Evolutionary conservation across 2,329 filamentous ascomycete species (phyloP), one percentile per base, ranked within the genome.

Genomic region (Cucurbitaria berberidis): DNA sequence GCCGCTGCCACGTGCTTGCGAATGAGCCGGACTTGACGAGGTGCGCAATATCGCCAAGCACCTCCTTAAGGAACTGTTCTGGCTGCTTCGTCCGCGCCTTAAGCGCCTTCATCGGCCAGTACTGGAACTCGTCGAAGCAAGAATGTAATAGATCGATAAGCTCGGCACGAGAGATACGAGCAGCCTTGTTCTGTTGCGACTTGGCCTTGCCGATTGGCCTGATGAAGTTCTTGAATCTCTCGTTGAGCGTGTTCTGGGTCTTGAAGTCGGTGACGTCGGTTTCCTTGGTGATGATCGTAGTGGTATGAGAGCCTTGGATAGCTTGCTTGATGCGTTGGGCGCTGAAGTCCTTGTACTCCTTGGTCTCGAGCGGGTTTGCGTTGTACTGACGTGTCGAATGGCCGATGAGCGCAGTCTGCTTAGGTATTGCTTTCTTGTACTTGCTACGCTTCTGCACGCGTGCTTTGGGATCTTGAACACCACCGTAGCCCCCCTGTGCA

Each of bases 91-190:
- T 84, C 55, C 84, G 80, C 45, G 86, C 82, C 59, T 91, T 91
- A 63, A 99, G 84, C 5, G 89, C 86, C 70, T 91, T 93, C 82
- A 98, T 90, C n/a, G 89, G 87, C 93, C 93, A 99, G 76, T 95
- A 98, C 66, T 88, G 87, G 81, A 89, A 96, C 67, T 89, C 81
- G 51, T 88, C 85, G 85, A 97, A 99, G 71, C 88, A 89, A 43
- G 84, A 79, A 80, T 93, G 92, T 56, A 99, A 87, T 60, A 86
- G 84, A 77, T 97, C 93, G 77, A 96, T 79, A 58, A 99, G 86
- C 68, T 95, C 89, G 80, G 91, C 89, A 75, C 93, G 87, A 39
- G 91, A 88, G 77, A 98, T 93, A 77, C 95, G 93, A 29, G 91
- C 89, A 24, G 90, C 89, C 80, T 98, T 97, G 77, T 91, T 88